These are phyloP conservation scores for Penicillium sp. DNA, from an alignment of 2,329 filamentous ascomycete species.

Conservation along the genomic window DNA sequence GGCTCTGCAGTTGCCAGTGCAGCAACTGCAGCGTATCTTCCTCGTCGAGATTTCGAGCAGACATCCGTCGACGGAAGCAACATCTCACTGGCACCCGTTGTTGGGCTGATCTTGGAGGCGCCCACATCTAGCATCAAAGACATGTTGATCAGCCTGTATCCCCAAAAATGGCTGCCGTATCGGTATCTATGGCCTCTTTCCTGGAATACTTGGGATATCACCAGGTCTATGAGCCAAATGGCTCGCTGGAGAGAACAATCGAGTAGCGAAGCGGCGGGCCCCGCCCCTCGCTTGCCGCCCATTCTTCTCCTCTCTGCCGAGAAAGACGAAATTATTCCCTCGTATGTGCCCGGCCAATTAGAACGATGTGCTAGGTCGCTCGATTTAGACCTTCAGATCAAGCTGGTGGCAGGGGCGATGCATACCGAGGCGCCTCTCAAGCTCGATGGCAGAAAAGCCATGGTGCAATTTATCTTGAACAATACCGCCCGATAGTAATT, in stretches of 20 bases:
- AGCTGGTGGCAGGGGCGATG: conserved; percentile 46
- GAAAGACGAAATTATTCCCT: conserved; percentile 46
- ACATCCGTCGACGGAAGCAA: neutral
- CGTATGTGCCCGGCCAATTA: conserved; percentile 35
- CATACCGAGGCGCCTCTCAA: conserved; percentile 51
- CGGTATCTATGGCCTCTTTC: conserved; percentile 72
- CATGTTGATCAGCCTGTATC: conserved; percentile 72
- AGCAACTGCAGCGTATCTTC: conserved; percentile 50
- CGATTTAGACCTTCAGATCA: conserved; percentile 36
- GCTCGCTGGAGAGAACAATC: conserved; percentile 24
- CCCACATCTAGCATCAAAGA: conserved; percentile 69
- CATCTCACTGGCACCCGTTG: conserved; percentile 24
- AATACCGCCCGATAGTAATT: neutral
- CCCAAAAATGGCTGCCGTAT: conserved; percentile 77
- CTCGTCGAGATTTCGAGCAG: neutral
- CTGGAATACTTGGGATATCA: conserved; percentile 57
- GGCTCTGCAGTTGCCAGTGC: conserved; percentile 70
- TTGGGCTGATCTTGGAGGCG: conserved; percentile 67
- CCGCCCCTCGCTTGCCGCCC: conserved; percentile 18
- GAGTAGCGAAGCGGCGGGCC: neutral
- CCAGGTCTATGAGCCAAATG: conserved; percentile 41
- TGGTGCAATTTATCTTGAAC: conserved; percentile 31
- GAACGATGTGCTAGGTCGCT: conserved; percentile 35
- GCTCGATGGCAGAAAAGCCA: conserved; percentile 40
- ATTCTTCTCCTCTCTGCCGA: conserved; percentile 44